Evolutionary conservation across 208 protist genomes (phyloP), one percentile per base, ranked within the genome.

Genomic region (Sergeia podlipaevii): DNA sequence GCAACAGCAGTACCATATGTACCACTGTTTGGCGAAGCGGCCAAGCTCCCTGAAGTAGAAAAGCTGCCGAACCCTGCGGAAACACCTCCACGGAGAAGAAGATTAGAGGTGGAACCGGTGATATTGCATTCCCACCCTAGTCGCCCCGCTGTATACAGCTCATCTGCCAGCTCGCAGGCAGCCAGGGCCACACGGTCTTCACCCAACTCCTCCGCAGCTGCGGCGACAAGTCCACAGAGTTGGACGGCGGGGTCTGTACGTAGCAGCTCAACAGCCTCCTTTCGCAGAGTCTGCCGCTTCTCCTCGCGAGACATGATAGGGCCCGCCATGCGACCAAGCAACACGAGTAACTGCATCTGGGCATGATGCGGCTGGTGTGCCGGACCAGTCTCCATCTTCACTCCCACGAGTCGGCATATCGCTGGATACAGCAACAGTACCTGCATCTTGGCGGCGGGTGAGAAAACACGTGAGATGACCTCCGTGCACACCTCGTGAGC

Each of bases 71-170:
- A n/a, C n/a, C n/a, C n/a, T n/a, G n/a, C n/a, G n/a, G n/a, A n/a
- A n/a, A n/a, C n/a, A n/a, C n/a, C n/a, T n/a, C n/a, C n/a, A n/a
- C n/a, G n/a, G n/a, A n/a, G n/a, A n/a, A n/a, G n/a, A n/a, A n/a
- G n/a, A n/a, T n/a, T n/a, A n/a, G n/a, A n/a, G n/a, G n/a, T n/a
- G n/a, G n/a, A n/a, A n/a, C n/a, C n/a, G n/a, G n/a, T n/a, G n/a
- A n/a, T n/a, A n/a, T n/a, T n/a, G n/a, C n/a, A 77, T 38, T 82
- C 69, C 88, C 88, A 95, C 17, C 84, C 81, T 36, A 95, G 70
- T 32, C 69, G 80, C 5, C 80, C 83, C 28, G 51, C 29, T 23
- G 56, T 42, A 65, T 95, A 95, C 26, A 95, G 68, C 11, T 51
- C 52, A 30, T 88, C 77, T 0, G 79, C 88, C 18, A 90, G 55